Base-by-base conservation (phyloP, 257 asterid genomes). In the Solanum rostratum region DNA sequence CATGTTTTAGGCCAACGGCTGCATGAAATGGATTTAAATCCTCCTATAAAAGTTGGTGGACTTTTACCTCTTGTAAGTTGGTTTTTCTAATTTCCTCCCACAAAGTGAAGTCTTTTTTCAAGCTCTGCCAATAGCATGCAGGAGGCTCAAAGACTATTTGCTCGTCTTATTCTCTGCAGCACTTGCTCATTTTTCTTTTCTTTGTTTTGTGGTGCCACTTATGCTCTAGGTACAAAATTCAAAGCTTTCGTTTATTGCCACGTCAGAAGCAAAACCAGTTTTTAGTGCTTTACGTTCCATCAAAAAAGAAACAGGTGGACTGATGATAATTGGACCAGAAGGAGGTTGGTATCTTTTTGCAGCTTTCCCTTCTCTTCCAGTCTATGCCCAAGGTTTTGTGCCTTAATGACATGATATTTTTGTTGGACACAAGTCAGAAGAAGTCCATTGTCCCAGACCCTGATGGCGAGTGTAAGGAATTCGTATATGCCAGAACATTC, bases 301-400 rank as follows among this genome's bases (percentile, higher is more conserved):
- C 18, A 71, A 80, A 29, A 86, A 84, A 79, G 97, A 91, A 88
- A 60, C 93, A 78, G 63, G 85, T 85, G 99, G 98, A 84, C 83
- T 93, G 83, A 84, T 95, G 87, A 93, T 96, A 73, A 85, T 96
- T 89, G 99, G 99, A 86, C 99, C 99, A 20, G 99, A 97, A 94
- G 99, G 99, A 93, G 99, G 99, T 96, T 65, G 90, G 93, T 86
- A 54, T 49, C 76, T 45, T 63, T n/a, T 0, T 81, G 55, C 84
- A 49, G 62, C 10, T 9, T 18, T 49, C 8, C 10, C 22, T 49
- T 27, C 45, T 76, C 62, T 24, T 76, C 45, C 18, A 15, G 41
- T 76, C 27, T 76, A 49, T 76, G 9, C 82, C 82, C 82, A 49
- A 49, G 41, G 22, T 76, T 49, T 76, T 76, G 43, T 76, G 82